phyloP scores from a whole-genome alignment of 2,329 filamentous ascomycete species.

The Ophiostoma sp. region DNA sequence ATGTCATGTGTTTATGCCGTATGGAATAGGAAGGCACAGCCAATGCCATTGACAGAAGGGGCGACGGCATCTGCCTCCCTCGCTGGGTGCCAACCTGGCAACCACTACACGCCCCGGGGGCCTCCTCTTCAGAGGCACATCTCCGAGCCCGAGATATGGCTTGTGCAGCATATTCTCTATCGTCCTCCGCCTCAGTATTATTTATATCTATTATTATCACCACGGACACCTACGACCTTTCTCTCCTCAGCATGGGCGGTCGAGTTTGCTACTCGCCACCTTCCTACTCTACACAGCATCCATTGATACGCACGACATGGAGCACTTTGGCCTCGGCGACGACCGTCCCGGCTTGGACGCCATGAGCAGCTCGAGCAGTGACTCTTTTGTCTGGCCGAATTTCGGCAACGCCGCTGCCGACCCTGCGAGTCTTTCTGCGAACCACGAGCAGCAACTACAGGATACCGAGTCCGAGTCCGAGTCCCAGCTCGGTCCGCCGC shows the following conservation, averaged over 20 bases:
- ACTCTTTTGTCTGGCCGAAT: conserved; percentile 4
- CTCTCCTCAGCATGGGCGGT: background rate
- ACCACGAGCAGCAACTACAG: background rate
- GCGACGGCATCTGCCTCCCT: background rate
- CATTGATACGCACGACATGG: background rate
- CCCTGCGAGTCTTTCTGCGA: background rate
- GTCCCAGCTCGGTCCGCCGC: background rate
- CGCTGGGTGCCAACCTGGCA: background rate
- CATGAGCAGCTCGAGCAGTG: background rate
- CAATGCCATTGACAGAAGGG: background rate
- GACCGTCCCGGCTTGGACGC: background rate
- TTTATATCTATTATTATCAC: background rate
- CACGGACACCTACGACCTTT: background rate
- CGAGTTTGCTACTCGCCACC: background rate
- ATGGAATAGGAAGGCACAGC: background rate
- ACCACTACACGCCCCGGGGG: background rate
- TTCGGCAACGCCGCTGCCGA: background rate
- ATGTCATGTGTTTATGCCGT: background rate
- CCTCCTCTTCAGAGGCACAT: background rate
- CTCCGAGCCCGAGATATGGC: background rate
- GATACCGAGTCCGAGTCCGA: background rate
- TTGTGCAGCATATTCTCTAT: background rate
- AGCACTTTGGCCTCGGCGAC: background rate
- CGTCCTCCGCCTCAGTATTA: background rate
- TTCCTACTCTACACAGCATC: background rate